Evolutionary conservation across 2,329 filamentous ascomycete genomes (phyloP).

Genomic region (Akanthomyces uredinophilus): DNA sequence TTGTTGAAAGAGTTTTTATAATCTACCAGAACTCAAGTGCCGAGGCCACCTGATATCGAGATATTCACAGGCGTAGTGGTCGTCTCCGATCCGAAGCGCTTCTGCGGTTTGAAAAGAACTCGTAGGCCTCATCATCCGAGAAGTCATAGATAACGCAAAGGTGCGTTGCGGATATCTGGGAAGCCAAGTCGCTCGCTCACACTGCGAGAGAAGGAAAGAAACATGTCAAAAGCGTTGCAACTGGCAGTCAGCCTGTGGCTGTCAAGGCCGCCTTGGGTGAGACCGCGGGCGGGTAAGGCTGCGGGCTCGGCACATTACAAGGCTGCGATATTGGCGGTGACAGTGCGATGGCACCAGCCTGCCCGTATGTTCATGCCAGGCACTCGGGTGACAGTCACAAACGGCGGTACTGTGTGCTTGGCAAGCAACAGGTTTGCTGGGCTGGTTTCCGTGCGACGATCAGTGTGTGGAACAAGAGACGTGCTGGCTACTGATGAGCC

Average conservation of each 20-base stretch:
- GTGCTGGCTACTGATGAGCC: neutral
- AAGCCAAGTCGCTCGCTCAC: too few species aligned
- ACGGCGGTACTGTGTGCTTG: neutral
- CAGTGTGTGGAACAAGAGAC: constrained; percentile 1
- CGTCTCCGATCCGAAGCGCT: too few species aligned
- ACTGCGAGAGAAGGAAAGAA: neutral
- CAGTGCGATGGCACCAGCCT: neutral
- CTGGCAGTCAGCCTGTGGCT: neutral
- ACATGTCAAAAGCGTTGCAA: neutral
- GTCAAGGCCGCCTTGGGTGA: constrained; percentile 10
- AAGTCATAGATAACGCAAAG: too few species aligned
- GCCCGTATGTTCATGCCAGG: neutral
- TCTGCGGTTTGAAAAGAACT: too few species aligned
- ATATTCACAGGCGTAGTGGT: too few species aligned
- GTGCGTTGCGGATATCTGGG: too few species aligned
- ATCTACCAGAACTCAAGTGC: too few species aligned
- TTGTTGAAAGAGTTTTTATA: too few species aligned
- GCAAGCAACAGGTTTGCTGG: neutral
- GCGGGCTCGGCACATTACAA: neutral
- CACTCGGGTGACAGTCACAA: neutral
- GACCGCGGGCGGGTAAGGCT: neutral
- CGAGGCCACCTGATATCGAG: too few species aligned
- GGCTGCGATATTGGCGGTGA: neutral
- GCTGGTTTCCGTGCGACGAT: neutral
- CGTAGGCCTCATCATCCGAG: too few species aligned